Evolutionary conservation across 805 yeast genomes (phyloP), one percentile per base, ranked within the genome.

Genomic region (Zygosaccharomyces kombuchaensis): DNA sequence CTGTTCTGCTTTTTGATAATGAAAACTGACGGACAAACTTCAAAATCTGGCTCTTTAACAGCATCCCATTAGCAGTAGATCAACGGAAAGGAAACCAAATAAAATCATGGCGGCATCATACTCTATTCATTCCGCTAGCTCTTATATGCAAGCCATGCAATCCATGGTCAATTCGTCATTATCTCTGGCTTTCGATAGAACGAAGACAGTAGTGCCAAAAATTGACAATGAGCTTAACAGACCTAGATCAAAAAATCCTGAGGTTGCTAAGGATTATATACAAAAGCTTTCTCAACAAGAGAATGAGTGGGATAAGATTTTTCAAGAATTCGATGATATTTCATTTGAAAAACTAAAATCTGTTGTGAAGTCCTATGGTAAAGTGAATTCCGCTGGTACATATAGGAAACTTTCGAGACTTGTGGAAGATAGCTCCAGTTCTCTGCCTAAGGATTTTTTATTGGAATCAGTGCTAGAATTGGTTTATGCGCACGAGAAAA

Each of bases 101-200:
- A 14, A 12, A 27, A 36, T n/a, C 21, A 77, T 77, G 81, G 68
- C 78, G 1, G 68, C 68, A 0, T 56, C 76, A 5, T 79, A 78
- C 52, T 74, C 76, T 38, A 84, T 74, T 7, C 69, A 76, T 10
- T 83, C 90, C 1, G 83, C 90, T 8, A 76, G 78, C 63, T 84
- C 93, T 17, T 85, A 78, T 63, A 78, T 85, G 84, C 77, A 77
- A 59, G 91, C 93, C 14, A 83, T 85, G 88, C 77, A 75, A 60
- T 75, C 80, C 2, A 78, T 85, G 82, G 69, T 77, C n/a, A 78
- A 75, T 5, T 62, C 73, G 0, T 59, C 81, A 46, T 60, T 64
- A 2, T 48, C 58, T 0, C 55, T 77, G 12, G 55, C 62, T 1
- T 32, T 58, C 9, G 57, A 49, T 9, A 42, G 37, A 13, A 9